Evolutionary conservation across 139 green algal species (phyloP).

Genomic region (Chlorella vulgaris): DNA sequence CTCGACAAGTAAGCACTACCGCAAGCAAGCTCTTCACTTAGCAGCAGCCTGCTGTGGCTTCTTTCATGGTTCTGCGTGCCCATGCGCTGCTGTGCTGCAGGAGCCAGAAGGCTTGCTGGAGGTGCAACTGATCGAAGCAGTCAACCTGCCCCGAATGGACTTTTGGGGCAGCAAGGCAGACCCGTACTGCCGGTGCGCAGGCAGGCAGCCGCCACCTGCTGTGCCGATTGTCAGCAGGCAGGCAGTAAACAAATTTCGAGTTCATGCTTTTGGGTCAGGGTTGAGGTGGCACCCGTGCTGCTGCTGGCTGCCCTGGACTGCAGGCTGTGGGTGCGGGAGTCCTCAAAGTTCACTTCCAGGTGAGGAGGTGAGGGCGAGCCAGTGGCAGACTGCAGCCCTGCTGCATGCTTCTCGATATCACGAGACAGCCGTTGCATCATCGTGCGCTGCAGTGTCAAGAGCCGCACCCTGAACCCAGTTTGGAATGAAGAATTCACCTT

Average conservation of each 20-base stretch:
- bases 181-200: not conserved
- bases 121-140: slow-evolving; percentile 7
- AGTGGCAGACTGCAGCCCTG: too few species aligned
- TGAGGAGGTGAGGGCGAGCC: too few species aligned
- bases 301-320: too few species aligned
- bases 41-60: too few species aligned
- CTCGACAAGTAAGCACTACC: not conserved
- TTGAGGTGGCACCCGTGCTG: too few species aligned
- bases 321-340: slow-evolving; percentile 36
- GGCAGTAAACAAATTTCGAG: not conserved
- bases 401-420: too few species aligned
- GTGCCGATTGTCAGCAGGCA: not conserved
- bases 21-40: not conserved
- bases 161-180: slow-evolving; percentile 1
- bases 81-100: not conserved
- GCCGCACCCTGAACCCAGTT: slow-evolving; percentile 26
- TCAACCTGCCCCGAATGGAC: slow-evolving; percentile 14
- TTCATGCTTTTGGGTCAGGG: not conserved
- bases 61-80: too few species aligned
- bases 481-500: slow-evolving; percentile 46
- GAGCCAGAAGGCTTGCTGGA: slow-evolving; percentile 15
- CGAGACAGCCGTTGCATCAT: too few species aligned
- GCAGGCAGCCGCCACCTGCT: not conserved
- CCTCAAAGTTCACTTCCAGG: not conserved
- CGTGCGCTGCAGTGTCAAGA: slow-evolving; percentile 31